A percentile compares a stretch with the other conserved stretches of the same genome.
Evolutionary conservation across 2,329 filamentous ascomycete genomes (phyloP).

Genomic region (Colletotrichum lini): DNA sequence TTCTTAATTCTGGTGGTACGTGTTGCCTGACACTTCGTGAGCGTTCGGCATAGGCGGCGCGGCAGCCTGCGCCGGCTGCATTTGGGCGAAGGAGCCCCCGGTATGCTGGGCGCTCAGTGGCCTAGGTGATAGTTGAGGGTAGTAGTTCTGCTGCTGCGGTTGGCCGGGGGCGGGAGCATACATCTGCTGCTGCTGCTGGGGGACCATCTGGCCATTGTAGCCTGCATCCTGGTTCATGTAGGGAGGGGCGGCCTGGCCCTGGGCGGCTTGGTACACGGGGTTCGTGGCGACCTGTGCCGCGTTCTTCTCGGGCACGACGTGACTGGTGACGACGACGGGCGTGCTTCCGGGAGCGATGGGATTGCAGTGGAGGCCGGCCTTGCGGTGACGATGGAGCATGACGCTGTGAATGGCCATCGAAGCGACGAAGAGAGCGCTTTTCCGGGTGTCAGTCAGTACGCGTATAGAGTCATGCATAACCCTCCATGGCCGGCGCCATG

Average conservation of each 20-base stretch:
- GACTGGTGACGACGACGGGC: slow-evolving; percentile 38
- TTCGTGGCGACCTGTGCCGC: slow-evolving; percentile 6
- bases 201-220: neutral
- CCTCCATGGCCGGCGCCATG: neutral
- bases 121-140: slow-evolving; percentile 39
- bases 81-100: slow-evolving; percentile 21
- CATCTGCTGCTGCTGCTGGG: slow-evolving; percentile 41
- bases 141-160: slow-evolving; percentile 40
- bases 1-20: slow-evolving; percentile 7
- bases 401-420: slow-evolving; percentile 59
- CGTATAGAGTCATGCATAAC: neutral
- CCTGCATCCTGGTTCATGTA: slow-evolving; percentile 5
- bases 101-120: slow-evolving; percentile 29
- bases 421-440: slow-evolving; percentile 59
- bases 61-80: slow-evolving; percentile 25
- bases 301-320: slow-evolving; percentile 47
- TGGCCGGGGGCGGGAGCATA: slow-evolving; percentile 33
- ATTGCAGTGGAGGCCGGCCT: slow-evolving; percentile 57
- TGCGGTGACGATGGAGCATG: slow-evolving; percentile 60
- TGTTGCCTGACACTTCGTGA: slow-evolving; percentile 21
- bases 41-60: slow-evolving; percentile 14
- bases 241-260: slow-evolving; percentile 5
- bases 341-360: slow-evolving; percentile 45
- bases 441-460: slow-evolving; percentile 5
- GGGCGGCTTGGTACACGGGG: slow-evolving; percentile 6